phyloP scores from a whole-genome alignment of 768 basidiomycete species.

The Fomitopsis serialis region DNA sequence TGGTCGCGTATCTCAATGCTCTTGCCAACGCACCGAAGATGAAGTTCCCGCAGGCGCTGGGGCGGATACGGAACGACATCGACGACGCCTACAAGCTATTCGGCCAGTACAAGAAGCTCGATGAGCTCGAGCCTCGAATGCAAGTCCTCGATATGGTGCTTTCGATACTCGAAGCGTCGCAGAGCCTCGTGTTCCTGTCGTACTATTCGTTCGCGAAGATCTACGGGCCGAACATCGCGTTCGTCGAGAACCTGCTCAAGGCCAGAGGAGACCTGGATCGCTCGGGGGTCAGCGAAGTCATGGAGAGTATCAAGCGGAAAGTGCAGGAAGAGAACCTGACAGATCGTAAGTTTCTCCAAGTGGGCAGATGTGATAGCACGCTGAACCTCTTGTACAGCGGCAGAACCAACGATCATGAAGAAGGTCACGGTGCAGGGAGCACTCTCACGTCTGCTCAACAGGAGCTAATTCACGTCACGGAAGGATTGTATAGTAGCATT shows the following conservation, averaged over 20 bases:
- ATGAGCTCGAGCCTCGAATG: slow-evolving; percentile 79
- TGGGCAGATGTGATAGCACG: slow-evolving; percentile 8
- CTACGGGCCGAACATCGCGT: slow-evolving; percentile 88
- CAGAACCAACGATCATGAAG: slow-evolving; percentile 88
- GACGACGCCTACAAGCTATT: slow-evolving; percentile 78
- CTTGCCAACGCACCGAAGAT: slow-evolving; percentile 82
- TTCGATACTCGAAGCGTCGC: slow-evolving; percentile 77
- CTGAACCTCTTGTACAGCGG: slow-evolving; percentile 38
- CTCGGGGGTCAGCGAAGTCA: slow-evolving; percentile 81
- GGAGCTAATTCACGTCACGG: neutral
- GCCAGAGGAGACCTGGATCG: slow-evolving; percentile 88
- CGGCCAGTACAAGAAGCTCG: slow-evolving; percentile 63
- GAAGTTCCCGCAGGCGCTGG: slow-evolving; percentile 78
- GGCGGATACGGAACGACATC: slow-evolving; percentile 80
- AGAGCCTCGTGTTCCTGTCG: slow-evolving; percentile 86
- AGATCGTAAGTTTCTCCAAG: slow-evolving; percentile 64
- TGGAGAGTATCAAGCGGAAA: slow-evolving; percentile 90
- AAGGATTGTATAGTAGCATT: neutral
- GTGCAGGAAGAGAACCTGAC: slow-evolving; percentile 82
- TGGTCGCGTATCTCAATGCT: slow-evolving; percentile 86
- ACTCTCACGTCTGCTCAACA: slow-evolving; percentile 63
- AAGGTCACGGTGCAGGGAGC: slow-evolving; percentile 73
- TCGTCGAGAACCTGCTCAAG: slow-evolving; percentile 88
- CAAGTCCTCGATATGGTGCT: slow-evolving; percentile 84
- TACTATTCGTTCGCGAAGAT: slow-evolving; percentile 92